phyloP scores from a whole-genome alignment of 176 grass and related monocot species.

The Bonia amplexicaulis region DNA sequence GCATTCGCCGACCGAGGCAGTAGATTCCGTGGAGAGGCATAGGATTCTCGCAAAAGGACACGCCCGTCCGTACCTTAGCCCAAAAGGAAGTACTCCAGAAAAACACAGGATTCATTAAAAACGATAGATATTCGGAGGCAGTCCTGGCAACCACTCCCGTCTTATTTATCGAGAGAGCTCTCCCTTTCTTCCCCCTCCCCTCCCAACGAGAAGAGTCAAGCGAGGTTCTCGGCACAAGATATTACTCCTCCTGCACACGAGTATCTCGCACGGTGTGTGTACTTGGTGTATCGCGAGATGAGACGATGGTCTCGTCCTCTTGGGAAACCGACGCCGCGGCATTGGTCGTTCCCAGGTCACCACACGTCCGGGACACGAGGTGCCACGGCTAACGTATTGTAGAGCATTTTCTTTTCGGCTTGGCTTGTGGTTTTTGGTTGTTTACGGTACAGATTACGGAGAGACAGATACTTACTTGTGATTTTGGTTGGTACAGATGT shows the following conservation, averaged over 20 bases:
- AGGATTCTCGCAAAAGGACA: background rate
- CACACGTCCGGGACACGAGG: no score
- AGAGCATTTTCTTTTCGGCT: no score
- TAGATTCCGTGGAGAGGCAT: background rate
- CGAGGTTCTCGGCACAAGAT: background rate
- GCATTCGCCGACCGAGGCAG: no score
- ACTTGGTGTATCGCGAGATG: background rate
- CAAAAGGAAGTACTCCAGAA: no score
- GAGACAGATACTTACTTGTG: no score
- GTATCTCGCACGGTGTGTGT: background rate
- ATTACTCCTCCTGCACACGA: no score
- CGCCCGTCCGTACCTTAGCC: background rate
- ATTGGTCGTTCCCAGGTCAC: constrained; percentile 38
- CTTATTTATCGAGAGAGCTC: background rate
- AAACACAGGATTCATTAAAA: background rate
- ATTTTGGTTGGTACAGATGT: no score
- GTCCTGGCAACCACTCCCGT: background rate
- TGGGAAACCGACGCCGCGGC: no score
- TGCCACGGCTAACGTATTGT: no score
- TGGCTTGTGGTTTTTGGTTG: no score
- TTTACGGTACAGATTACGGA: no score
- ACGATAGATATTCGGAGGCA: background rate
- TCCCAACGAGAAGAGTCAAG: background rate
- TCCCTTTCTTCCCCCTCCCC: background rate
- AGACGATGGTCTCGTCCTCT: no score